A percentile compares a stretch with the other conserved stretches of the same genome.
phyloP scores from a whole-genome alignment of 2,329 filamentous ascomycete species.

The Nemania diffusa region DNA sequence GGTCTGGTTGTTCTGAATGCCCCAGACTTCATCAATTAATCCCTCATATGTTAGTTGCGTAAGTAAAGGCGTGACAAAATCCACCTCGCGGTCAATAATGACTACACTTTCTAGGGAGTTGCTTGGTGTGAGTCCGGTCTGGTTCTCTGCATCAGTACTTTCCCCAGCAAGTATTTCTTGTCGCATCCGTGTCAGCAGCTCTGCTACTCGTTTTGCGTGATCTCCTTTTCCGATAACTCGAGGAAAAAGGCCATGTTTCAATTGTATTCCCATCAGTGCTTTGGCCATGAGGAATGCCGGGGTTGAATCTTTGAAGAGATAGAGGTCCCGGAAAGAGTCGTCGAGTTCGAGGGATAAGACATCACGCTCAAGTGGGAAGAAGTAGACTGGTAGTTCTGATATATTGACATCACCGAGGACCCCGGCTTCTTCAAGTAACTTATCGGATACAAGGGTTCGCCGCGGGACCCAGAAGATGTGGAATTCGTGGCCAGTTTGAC shows the following conservation, averaged over 20 bases:
- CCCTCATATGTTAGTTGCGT: slow-evolving; percentile 98
- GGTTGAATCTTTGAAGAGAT: slow-evolving; percentile 89
- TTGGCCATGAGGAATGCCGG: slow-evolving; percentile 89
- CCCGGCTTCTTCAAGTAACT: slow-evolving; percentile 90
- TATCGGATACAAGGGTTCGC: slow-evolving; percentile 89
- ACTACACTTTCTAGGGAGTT: slow-evolving; percentile 89
- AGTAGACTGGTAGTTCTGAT: slow-evolving; percentile 85
- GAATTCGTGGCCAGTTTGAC: slow-evolving; percentile 92
- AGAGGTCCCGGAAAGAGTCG: slow-evolving; percentile 86
- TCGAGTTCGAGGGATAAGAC: slow-evolving; percentile 90
- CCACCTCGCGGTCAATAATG: slow-evolving; percentile 93
- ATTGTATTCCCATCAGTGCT: slow-evolving; percentile 93
- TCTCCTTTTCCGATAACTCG: slow-evolving; percentile 96
- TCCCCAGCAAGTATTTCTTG: slow-evolving; percentile 87
- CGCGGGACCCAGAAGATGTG: slow-evolving; percentile 96
- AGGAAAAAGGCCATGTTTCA: slow-evolving; percentile 91
- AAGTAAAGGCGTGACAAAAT: slow-evolving; percentile 89
- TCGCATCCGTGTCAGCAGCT: slow-evolving; percentile 89
- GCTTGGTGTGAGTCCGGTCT: slow-evolving; percentile 82
- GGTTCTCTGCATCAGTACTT: slow-evolving; percentile 69
- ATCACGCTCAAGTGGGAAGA: slow-evolving; percentile 91
- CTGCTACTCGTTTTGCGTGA: slow-evolving; percentile 87
- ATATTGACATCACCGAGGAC: slow-evolving; percentile 93
- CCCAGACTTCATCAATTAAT: slow-evolving; percentile 91
- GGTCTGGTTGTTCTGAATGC: slow-evolving; percentile 90